Percentiles rank a stretch among this genome's conserved stretches.
These are phyloP conservation scores for Pachysandra terminalis DNA, from an alignment of 164 flowering plant genomes.

Conservation along the genomic window DNA sequence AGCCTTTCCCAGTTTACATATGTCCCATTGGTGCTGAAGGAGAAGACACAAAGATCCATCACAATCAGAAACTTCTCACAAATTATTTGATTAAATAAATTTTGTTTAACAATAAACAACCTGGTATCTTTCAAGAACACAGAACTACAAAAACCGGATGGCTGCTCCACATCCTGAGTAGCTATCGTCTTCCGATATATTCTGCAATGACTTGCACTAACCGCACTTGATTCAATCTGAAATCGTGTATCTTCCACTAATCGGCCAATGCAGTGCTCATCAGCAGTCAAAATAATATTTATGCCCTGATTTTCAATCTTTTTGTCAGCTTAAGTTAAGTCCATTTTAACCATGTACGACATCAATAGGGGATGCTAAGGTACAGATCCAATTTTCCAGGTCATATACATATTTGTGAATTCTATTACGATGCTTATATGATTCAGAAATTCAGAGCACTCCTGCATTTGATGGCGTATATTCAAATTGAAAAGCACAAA, in stretches of 20 bases:
- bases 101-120: slow-evolving; percentile 27
- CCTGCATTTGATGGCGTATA: too few relatives aligned
- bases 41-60: neutral
- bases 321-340: slow-evolving; percentile 15
- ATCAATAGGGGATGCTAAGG: neutral
- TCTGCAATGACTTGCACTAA: slow-evolving; percentile 79
- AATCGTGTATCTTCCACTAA: slow-evolving; percentile 49
- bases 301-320: slow-evolving; percentile 53
- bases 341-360: too few relatives aligned
- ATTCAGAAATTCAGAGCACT: too few relatives aligned
- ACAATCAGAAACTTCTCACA: slow-evolving; percentile 5
- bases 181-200: slow-evolving; percentile 47
- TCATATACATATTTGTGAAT: neutral
- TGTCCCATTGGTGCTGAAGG: slow-evolving; percentile 91
- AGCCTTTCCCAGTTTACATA: slow-evolving; percentile 76
- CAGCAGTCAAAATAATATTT: slow-evolving; percentile 62
- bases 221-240: slow-evolving; percentile 60
- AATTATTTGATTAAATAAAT: neutral
- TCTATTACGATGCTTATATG: neutral
- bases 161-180: slow-evolving; percentile 28
- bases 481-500: too few relatives aligned
- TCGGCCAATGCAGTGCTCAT: slow-evolving; percentile 79
- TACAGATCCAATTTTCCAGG: neutral
- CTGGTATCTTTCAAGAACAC: slow-evolving; percentile 81
- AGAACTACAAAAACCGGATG: slow-evolving; percentile 18